Evolutionary conservation across 768 basidiomycete species (phyloP), one percentile per base, ranked within the genome.

Genomic region (Leccinum ochraceum): DNA sequence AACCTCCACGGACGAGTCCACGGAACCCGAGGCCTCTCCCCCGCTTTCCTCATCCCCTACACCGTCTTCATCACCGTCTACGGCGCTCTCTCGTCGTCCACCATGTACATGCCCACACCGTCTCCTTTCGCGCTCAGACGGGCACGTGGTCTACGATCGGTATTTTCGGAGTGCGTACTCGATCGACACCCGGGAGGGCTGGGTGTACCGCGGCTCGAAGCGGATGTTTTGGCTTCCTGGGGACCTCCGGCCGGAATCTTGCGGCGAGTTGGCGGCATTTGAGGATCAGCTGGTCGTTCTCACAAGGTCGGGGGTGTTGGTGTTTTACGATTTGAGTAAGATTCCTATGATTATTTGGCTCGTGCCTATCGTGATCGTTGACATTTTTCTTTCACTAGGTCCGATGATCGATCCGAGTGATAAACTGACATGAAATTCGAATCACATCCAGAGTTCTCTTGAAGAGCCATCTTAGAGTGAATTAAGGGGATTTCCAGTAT

Each of bases 251-350:
- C 66, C 66, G 2, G 30, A 14, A 1, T 57, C 53, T 34, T 49
- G 66, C 46, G 56, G 7, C 0, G 58, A 51, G 8, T 22, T 67
- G 9, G 49, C 54, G 22, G 66, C 63, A n/a, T 59, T 60, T 24
- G 57, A 53, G 6, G 63, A 67, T 30, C 53, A 30, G 37, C 53
- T 67, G 16, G 54, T 52, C 22, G 62, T 67, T 37, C 5, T 64
- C 28, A 36, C 53, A 3, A 17, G 48, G 22, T 58, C 54, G 11
- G 24, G 34, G n/a, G 4, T 10, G 20, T 46, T 64, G 34, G 26
- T 59, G n/a, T 51, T 53, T 13, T 61, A 64, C 46, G 66, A 67
- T 61, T 5, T 67, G 37, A 59, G 66, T 67, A n/a, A 60, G 65
- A 26, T 20, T n/a, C 20, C 11, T 13, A 44, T 30, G 30, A 28